A percentile compares a stretch with the other conserved stretches of the same genome.
phyloP scores from a whole-genome alignment of 139 green algal genomes.

The Tetradesmus obliquus region DNA sequence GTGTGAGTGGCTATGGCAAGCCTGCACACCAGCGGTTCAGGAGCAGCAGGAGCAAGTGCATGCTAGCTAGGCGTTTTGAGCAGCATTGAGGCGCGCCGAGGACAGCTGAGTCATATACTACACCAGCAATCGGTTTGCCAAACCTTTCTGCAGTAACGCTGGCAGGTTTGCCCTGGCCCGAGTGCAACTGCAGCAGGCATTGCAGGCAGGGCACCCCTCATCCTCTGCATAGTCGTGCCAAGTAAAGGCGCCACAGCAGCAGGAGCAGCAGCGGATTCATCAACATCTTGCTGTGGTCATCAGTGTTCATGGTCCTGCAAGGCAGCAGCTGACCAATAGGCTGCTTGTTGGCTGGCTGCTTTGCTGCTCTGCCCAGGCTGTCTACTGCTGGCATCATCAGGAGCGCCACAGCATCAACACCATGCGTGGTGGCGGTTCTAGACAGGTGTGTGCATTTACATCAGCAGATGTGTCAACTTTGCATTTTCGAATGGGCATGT shows the following conservation, averaged over 20 bases:
- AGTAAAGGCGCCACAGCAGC: not conserved
- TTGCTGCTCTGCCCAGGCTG: not conserved
- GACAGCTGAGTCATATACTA: too few relatives aligned
- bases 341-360: not conserved
- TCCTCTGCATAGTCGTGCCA: not conserved
- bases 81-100: too few relatives aligned
- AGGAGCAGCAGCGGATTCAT: not conserved
- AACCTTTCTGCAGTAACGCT: too few relatives aligned
- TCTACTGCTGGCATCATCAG: slow-evolving; percentile 30
- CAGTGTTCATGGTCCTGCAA: too few relatives aligned
- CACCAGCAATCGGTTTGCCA: too few relatives aligned
- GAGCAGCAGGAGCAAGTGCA: too few relatives aligned
- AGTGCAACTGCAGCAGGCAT: too few relatives aligned
- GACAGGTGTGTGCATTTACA: slow-evolving; percentile 19
- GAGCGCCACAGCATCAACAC: slow-evolving; percentile 33
- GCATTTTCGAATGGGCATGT: not conserved
- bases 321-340: not conserved
- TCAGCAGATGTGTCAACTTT: too few relatives aligned
- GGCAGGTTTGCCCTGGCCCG: too few relatives aligned
- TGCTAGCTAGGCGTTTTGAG: too few relatives aligned
- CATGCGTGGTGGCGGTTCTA: slow-evolving; percentile 35
- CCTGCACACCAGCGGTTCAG: not conserved
- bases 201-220: too few relatives aligned
- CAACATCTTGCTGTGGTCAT: too few relatives aligned
- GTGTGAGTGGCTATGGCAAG: not conserved